These are phyloP conservation scores for Colletotrichum chrysophilum DNA, from an alignment of 2,329 filamentous ascomycete species.

Conservation along the genomic window DNA sequence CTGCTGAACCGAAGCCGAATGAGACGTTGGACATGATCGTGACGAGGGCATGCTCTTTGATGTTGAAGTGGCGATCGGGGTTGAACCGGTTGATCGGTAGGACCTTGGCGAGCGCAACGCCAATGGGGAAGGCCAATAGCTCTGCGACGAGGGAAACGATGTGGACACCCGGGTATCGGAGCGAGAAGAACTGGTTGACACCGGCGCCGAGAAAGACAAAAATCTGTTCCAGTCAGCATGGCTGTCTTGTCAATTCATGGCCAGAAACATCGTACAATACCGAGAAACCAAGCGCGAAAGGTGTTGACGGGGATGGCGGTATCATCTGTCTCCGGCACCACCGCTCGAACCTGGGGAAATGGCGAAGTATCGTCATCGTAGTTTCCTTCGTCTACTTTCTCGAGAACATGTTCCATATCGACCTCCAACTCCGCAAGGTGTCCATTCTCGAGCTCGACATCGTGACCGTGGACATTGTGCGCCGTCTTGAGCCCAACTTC, in stretches of 20 bases:
- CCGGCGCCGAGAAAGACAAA: slow-evolving; percentile 29
- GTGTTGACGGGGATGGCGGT: slow-evolving; percentile 33
- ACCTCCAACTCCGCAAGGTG: slow-evolving; percentile 16
- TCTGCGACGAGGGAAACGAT: slow-evolving; percentile 40
- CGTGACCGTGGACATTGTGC: neutral
- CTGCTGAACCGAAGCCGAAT: slow-evolving; percentile 38
- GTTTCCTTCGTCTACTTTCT: neutral
- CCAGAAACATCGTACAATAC: slow-evolving; percentile 38
- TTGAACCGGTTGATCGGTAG: slow-evolving; percentile 46
- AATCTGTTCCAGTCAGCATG: slow-evolving; percentile 3
- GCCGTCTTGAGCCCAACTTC: neutral
- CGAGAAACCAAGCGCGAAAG: slow-evolving; percentile 48
- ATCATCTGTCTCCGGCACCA: slow-evolving; percentile 44
- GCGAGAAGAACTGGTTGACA: slow-evolving; percentile 44
- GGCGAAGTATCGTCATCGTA: slow-evolving; percentile 30
- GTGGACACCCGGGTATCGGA: slow-evolving; percentile 43
- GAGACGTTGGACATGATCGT: slow-evolving; percentile 54
- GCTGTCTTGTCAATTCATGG: no score
- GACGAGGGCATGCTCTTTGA: slow-evolving; percentile 55
- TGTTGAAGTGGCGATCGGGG: slow-evolving; percentile 45
- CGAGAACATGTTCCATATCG: slow-evolving; percentile 5
- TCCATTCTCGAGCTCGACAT: slow-evolving; percentile 15
- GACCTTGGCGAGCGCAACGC: slow-evolving; percentile 42
- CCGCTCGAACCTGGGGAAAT: slow-evolving; percentile 41
- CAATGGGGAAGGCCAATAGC: slow-evolving; percentile 44